Percentiles rank a stretch among this genome's conserved stretches.
Evolutionary conservation across 805 yeast species (phyloP).

Genomic region (Kodamaea neixiangensis): DNA sequence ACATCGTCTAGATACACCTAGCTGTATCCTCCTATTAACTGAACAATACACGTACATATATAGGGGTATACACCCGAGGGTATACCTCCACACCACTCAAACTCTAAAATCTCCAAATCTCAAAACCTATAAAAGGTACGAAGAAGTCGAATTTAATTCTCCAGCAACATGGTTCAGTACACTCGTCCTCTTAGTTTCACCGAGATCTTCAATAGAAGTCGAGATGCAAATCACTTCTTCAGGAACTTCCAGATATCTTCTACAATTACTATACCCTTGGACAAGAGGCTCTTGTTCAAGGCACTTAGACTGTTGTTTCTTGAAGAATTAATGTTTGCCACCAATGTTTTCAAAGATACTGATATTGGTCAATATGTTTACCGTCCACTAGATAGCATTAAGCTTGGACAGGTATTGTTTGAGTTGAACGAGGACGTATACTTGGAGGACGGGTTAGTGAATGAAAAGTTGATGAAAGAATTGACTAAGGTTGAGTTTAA

Average conservation of each 20-base stretch:
- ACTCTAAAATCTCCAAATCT: too few relatives aligned
- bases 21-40: too few relatives aligned
- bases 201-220: conserved; percentile 36
- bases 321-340: conserved; percentile 34
- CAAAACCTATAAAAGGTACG: neutral
- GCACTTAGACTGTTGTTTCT: conserved; percentile 34
- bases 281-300: conserved; percentile 18
- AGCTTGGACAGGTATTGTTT: conserved; percentile 27
- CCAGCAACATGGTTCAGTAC: neutral
- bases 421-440: conserved; percentile 12
- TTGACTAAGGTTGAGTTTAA: conserved; percentile 23
- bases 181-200: conserved; percentile 28
- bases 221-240: conserved; percentile 30
- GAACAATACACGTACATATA: too few relatives aligned
- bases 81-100: too few relatives aligned
- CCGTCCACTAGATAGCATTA: conserved; percentile 25
- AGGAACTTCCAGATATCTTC: conserved; percentile 35
- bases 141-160: too few relatives aligned
- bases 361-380: conserved; percentile 13
- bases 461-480: conserved; percentile 29
- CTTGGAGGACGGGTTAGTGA: conserved; percentile 19
- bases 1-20: too few relatives aligned
- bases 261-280: conserved; percentile 26
- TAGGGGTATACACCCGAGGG: too few relatives aligned
- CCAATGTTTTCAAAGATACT: conserved; percentile 27